These are phyloP conservation scores for Apiotrichum laibachii DNA, from an alignment of 1,284 basidiomycete genomes.

Conservation along the genomic window DNA sequence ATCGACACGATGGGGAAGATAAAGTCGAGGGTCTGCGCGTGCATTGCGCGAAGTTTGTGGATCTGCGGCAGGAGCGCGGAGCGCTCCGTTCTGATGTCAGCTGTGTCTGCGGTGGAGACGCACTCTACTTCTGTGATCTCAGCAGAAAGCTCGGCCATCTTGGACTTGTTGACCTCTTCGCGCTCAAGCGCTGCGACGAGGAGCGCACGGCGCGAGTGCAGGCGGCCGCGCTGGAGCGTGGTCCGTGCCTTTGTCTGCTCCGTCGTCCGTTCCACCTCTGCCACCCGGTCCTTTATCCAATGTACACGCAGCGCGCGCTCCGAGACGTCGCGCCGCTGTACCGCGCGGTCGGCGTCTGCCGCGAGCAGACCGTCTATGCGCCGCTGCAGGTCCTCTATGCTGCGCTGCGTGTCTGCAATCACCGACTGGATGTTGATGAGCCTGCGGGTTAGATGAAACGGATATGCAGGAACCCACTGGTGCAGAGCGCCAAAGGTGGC, in stretches of 20 bases:
- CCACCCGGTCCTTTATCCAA: constrained; percentile 31
- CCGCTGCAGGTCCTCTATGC: constrained; percentile 58
- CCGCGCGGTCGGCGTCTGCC: constrained; percentile 52
- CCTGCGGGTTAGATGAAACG: constrained; percentile 50
- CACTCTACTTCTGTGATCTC: constrained; percentile 32
- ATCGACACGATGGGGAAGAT: constrained; percentile 86
- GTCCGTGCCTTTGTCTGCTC: constrained; percentile 32
- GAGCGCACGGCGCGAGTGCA: constrained; percentile 28
- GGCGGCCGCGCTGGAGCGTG: constrained; percentile 23
- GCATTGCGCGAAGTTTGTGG: constrained; percentile 61
- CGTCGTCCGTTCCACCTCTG: constrained; percentile 27
- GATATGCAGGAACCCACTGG: constrained; percentile 32
- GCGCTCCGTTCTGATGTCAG: constrained; percentile 34
- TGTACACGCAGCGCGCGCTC: constrained; percentile 32
- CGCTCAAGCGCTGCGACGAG: constrained; percentile 30
- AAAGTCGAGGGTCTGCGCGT: constrained; percentile 70
- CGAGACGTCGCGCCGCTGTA: constrained; percentile 57
- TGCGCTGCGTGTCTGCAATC: constrained; percentile 64
- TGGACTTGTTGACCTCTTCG: constrained; percentile 26
- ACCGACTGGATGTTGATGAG: constrained; percentile 67
- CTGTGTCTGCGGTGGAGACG: constrained; percentile 6
- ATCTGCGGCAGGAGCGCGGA: constrained; percentile 57
- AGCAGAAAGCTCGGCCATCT: constrained; percentile 22
- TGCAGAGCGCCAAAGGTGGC: constrained; percentile 43
- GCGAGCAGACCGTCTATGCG: constrained; percentile 59